Base-by-base conservation (phyloP, 164 flowering plant genomes). In the Vitis vinifera region DNA sequence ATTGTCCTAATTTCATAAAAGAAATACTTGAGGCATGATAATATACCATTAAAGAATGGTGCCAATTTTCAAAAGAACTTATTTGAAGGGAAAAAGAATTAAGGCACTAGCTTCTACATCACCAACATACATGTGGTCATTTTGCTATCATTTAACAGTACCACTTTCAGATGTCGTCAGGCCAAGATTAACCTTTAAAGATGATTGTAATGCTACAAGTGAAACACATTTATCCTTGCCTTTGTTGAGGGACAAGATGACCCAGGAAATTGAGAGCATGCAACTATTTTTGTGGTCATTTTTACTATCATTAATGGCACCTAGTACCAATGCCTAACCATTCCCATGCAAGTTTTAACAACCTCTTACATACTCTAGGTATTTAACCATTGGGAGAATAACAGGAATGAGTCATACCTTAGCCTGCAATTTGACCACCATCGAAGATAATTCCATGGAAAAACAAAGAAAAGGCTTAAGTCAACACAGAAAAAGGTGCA, bases 331-430 rank as follows among this genome's bases (percentile, higher is more conserved):
- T 37, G 44, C 44, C 44, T 37, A 37, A 3, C 44, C 57, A 66
- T 52, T 29, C n/a, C 49, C 4, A 63, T 62, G 68, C 58, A 58
- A 31, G 29, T n/a, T 63, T 62, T 55, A 49, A 56, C 23, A 63
- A 63, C 62, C 9, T 15, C 9, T 37, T 37, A 37, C 29, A 58
- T 44, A 62, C 47, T 44, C 11, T 13, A 67, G 44, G 44, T 37
- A 37, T 37, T 37, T 37, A 52, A 53, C 30, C 53, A 4, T 17
- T 14, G 10, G 9, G 11, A 12, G 2, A 37, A 51, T 2, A 4
- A 62, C 2, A 59, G 59, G 15, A 68, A 63, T n/a, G 10, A 59
- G 5, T 51, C 85, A 51, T 84, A 93, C 98, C 98, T 89, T 93
- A 69, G 83, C 97, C 98, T 93, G 86, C 27, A 44, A 66, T 67